Percentiles rank a stretch among this genome's conserved stretches.
Conservation (phyloP, 2,329 filamentous ascomycete genomes). For the Paecilomyces variotii region DNA sequence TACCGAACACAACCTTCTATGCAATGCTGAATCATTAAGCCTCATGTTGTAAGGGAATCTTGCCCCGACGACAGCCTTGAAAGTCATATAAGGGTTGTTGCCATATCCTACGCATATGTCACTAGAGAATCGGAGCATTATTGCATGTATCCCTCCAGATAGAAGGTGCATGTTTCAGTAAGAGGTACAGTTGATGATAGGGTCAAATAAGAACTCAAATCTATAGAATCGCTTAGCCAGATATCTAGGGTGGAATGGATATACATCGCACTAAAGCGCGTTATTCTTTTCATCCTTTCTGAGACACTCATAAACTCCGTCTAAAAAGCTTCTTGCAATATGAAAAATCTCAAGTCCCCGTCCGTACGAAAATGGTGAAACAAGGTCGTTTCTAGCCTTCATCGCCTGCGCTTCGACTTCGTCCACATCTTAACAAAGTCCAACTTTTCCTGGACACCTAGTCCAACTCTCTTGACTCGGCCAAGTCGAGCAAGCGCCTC, state of each 20-base stretch:
- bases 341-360: background rate
- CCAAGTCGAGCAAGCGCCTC: constrained; percentile 83
- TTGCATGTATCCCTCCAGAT: too few species aligned
- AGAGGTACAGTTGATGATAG: background rate
- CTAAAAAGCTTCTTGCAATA: background rate
- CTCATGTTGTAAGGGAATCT: too few species aligned
- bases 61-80: too few species aligned
- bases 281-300: background rate
- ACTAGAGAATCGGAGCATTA: background rate
- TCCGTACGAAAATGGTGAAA: background rate
- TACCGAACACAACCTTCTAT: too few species aligned
- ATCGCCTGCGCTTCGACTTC: constrained; percentile 24
- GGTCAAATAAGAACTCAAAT: background rate
- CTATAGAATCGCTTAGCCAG: background rate
- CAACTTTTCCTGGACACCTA: constrained; percentile 75
- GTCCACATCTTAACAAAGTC: constrained; percentile 70
- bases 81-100: too few species aligned
- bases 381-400: background rate
- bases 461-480: constrained; percentile 76
- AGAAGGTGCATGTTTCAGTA: too few species aligned
- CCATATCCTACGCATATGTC: too few species aligned
- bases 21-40: too few species aligned
- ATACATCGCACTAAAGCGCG: background rate
- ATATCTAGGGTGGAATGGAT: background rate
- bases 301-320: background rate